phyloP scores from a whole-genome alignment of 495 filamentous ascomycete species.

The Letharia lupina region DNA sequence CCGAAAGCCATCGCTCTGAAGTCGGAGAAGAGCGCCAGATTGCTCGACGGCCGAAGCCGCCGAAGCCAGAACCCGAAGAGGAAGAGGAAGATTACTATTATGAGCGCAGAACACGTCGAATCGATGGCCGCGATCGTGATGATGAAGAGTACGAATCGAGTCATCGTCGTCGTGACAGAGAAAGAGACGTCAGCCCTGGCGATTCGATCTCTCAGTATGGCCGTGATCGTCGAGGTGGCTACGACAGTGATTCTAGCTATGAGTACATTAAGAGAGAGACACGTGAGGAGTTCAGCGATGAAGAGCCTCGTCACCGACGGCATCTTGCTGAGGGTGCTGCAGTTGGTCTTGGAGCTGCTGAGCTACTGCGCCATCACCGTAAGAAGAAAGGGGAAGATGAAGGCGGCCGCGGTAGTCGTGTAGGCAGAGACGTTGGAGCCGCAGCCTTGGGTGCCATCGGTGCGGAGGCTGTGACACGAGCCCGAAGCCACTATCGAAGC shows the following conservation, averaged over 20 bases:
- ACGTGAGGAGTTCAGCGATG: slow-evolving; percentile 39
- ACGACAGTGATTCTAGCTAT: slow-evolving; percentile 59
- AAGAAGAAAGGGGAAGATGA: slow-evolving; percentile 52
- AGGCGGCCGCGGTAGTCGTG: slow-evolving; percentile 49
- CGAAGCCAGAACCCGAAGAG: slow-evolving; percentile 25
- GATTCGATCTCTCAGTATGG: slow-evolving; percentile 50
- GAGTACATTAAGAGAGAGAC: slow-evolving; percentile 50
- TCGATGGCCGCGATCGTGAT: slow-evolving; percentile 33
- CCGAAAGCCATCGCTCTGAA: slow-evolving; percentile 13
- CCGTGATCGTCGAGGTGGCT: slow-evolving; percentile 34
- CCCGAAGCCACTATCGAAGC: slow-evolving; percentile 60
- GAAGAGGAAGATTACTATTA: slow-evolving; percentile 31
- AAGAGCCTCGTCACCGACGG: slow-evolving; percentile 54
- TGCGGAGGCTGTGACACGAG: slow-evolving; percentile 67
- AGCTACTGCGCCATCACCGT: slow-evolving; percentile 60
- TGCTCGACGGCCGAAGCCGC: slow-evolving; percentile 27
- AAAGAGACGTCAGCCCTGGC: slow-evolving; percentile 49
- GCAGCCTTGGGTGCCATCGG: slow-evolving; percentile 76
- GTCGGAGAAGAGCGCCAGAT: slow-evolving; percentile 38
- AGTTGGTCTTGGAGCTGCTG: slow-evolving; percentile 67
- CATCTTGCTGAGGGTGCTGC: slow-evolving; percentile 83
- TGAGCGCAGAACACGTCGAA: slow-evolving; percentile 31
- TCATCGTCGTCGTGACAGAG: slow-evolving; percentile 45
- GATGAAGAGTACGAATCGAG: slow-evolving; percentile 37
- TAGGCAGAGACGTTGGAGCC: slow-evolving; percentile 69